These are phyloP conservation scores for Boletus fagicola DNA, from an alignment of 768 basidiomycete species.

Conservation along the genomic window DNA sequence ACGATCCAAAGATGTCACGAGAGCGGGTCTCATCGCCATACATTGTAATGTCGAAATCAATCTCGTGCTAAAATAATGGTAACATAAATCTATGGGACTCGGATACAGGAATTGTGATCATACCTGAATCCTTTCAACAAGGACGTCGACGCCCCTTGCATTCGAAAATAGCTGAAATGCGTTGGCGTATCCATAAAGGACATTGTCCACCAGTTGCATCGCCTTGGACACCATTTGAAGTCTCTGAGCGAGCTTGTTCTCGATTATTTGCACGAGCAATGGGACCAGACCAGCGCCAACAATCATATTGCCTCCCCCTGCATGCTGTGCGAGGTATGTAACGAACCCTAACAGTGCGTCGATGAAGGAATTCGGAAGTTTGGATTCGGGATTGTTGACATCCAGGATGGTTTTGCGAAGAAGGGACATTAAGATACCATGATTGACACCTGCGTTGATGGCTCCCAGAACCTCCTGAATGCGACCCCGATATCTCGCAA, in stretches of 20 bases:
- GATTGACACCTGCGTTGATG: slow-evolving; percentile 93
- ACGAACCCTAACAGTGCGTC: slow-evolving; percentile 87
- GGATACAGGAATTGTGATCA: slow-evolving; percentile 19
- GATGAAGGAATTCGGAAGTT: slow-evolving; percentile 67
- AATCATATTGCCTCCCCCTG: slow-evolving; percentile 88
- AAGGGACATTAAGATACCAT: slow-evolving; percentile 89
- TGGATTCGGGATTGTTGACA: slow-evolving; percentile 63
- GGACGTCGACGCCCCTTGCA: slow-evolving; percentile 76
- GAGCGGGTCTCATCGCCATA: slow-evolving; percentile 44
- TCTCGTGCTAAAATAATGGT: slow-evolving; percentile 51
- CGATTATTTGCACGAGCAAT: slow-evolving; percentile 83
- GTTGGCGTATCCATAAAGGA: slow-evolving; percentile 85
- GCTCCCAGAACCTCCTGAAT: slow-evolving; percentile 85
- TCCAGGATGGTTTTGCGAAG: slow-evolving; percentile 79
- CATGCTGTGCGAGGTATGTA: slow-evolving; percentile 81
- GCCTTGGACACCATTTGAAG: slow-evolving; percentile 82
- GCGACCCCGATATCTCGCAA: slow-evolving; percentile 80
- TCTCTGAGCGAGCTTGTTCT: slow-evolving; percentile 67
- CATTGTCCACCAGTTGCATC: slow-evolving; percentile 88
- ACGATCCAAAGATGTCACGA: slow-evolving; percentile 48
- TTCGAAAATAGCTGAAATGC: slow-evolving; percentile 87
- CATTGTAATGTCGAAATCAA: slow-evolving; percentile 62
- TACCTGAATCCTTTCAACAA: slow-evolving; percentile 88
- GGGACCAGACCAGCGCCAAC: slow-evolving; percentile 92
- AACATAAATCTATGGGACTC: slow-evolving; percentile 9